A percentile compares a stretch with the other conserved stretches of the same genome.
These are phyloP conservation scores for Claviceps sp. DNA, from an alignment of 2,329 filamentous ascomycete genomes.

Conservation along the genomic window DNA sequence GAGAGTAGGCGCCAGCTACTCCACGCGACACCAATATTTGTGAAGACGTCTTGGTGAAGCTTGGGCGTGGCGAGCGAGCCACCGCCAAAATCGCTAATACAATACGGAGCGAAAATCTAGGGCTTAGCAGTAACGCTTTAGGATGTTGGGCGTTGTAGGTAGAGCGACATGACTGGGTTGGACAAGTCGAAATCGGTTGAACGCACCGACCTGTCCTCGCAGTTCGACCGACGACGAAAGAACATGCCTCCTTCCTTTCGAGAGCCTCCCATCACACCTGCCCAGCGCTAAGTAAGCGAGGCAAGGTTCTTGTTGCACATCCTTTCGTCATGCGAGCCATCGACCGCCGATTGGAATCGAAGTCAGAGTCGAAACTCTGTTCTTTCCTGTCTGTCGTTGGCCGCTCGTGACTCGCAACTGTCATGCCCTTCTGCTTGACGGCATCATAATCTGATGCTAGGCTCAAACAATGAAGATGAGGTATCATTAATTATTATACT, in stretches of 20 bases:
- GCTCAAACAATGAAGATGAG: not conserved
- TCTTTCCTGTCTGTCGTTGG: not conserved
- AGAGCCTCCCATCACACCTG: not conserved
- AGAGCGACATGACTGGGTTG: not conserved
- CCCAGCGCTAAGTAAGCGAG: not conserved
- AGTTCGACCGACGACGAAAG: not conserved
- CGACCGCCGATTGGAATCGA: too few species aligned
- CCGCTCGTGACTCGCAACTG: not conserved
- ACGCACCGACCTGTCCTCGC: not conserved
- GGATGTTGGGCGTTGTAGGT: not conserved
- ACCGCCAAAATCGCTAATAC: constrained; percentile 1
- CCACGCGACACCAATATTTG: constrained; percentile 17
- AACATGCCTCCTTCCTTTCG: not conserved
- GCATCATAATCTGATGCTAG: not conserved
- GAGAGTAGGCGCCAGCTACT: constrained; percentile 10
- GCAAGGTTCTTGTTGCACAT: not conserved
- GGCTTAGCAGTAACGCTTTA: not conserved
- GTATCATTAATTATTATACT: not conserved
- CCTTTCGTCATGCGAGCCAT: too few species aligned
- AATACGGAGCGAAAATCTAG: not conserved
- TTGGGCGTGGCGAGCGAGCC: not conserved
- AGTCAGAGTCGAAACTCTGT: not conserved
- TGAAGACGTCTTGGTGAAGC: constrained; percentile 13
- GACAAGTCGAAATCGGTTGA: not conserved
- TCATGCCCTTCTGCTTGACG: not conserved